phyloP scores from a whole-genome alignment of 768 basidiomycete species.

The Hydnum rufescens region DNA sequence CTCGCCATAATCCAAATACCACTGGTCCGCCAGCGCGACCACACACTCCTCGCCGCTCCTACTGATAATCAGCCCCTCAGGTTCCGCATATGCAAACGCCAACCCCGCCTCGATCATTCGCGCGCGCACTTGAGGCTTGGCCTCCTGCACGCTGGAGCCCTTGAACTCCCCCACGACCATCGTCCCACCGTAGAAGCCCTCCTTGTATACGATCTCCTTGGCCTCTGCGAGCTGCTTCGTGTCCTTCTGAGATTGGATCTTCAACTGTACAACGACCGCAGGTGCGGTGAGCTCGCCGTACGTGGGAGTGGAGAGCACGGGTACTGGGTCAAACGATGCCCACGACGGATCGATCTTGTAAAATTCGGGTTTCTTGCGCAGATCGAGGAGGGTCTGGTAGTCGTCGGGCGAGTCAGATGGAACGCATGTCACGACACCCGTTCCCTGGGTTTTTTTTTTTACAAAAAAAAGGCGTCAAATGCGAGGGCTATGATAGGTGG shows the following conservation, averaged over 20 bases:
- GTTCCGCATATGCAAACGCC: constrained; percentile 88
- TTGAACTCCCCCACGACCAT: constrained; percentile 87
- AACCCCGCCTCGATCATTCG: constrained; percentile 57
- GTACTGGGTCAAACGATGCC: constrained; percentile 67
- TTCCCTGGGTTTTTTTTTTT: no score
- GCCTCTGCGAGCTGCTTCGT: constrained; percentile 84
- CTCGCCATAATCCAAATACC: constrained; percentile 98
- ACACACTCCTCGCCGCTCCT: constrained; percentile 94
- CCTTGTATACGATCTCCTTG: constrained; percentile 95
- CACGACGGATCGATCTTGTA: constrained; percentile 87
- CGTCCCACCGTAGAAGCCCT: constrained; percentile 87
- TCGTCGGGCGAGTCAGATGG: constrained; percentile 98
- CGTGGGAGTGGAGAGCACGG: constrained; percentile 74
- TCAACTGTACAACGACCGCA: constrained; percentile 64
- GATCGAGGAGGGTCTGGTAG: constrained; percentile 70
- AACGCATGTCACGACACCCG: constrained; percentile 94
- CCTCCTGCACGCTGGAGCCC: constrained; percentile 74
- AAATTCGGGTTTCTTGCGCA: constrained; percentile 90
- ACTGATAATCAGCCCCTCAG: constrained; percentile 75
- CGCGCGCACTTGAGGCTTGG: constrained; percentile 74
- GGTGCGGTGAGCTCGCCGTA: constrained; percentile 85
- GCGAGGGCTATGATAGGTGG: not conserved
- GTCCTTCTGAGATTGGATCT: constrained; percentile 92
- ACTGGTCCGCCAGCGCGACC: constrained; percentile 95
- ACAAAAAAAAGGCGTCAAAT: not conserved